Conservation (phyloP, 1,284 basidiomycete genomes). For the Marasmius fiardii region DNA sequence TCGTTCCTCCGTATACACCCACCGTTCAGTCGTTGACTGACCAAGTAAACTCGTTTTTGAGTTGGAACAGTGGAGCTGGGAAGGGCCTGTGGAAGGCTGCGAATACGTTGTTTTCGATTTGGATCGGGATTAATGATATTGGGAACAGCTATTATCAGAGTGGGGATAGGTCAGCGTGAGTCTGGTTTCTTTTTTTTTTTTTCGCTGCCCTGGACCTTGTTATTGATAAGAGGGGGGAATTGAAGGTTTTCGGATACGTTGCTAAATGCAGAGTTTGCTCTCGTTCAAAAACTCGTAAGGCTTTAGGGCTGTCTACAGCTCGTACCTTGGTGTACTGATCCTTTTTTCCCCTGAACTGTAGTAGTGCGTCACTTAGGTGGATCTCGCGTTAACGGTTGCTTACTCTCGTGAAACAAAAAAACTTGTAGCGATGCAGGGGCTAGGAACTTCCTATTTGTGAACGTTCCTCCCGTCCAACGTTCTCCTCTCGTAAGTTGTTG, state of each 20-base stretch:
- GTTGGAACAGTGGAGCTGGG: slow-evolving; percentile 37
- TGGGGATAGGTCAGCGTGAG: slow-evolving; percentile 47
- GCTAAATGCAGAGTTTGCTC: slow-evolving; percentile 48
- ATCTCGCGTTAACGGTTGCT: neutral
- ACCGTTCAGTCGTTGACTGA: slow-evolving; percentile 50
- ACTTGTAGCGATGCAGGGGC: slow-evolving; percentile 35
- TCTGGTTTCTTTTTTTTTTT: slow-evolving; percentile 6
- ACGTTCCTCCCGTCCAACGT: slow-evolving; percentile 53
- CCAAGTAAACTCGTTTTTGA: slow-evolving; percentile 52
- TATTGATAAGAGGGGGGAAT: neutral
- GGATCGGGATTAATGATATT: slow-evolving; percentile 63
- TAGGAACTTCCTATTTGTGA: slow-evolving; percentile 58
- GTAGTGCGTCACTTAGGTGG: slow-evolving; percentile 5
- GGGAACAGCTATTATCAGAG: slow-evolving; percentile 45
- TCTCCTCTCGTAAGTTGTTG: slow-evolving; percentile 43
- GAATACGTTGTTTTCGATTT: slow-evolving; percentile 53
- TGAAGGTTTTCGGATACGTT: slow-evolving; percentile 46
- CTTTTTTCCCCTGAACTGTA: neutral
- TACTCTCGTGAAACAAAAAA: no score
- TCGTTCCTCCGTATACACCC: slow-evolving; percentile 46
- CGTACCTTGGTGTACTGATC: neutral
- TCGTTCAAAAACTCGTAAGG: slow-evolving; percentile 52
- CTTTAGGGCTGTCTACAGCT: neutral
- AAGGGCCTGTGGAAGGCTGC: slow-evolving; percentile 47
- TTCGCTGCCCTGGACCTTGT: neutral